Evolutionary conservation across 257 asterid genomes (phyloP), one percentile per base, ranked within the genome.

Genomic region (Verbena officinalis): DNA sequence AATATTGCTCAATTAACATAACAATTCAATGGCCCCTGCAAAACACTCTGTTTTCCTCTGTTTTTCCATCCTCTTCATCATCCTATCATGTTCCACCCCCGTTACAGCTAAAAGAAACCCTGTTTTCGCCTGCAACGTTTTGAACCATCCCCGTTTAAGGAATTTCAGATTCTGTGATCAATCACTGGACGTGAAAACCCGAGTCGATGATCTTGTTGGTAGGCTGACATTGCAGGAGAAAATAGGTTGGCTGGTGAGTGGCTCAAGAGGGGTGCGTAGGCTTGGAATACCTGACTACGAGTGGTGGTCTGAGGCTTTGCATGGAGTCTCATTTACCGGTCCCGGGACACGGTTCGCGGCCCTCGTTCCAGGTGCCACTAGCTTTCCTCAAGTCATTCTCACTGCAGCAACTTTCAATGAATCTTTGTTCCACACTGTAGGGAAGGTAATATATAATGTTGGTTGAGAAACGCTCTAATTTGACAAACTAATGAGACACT

Each of bases 261-360:
- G 44, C 1, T 64, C 86, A 8, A 73, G 62, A 34, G 80, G 74
- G 2, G 74, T 74, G 19, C 58, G 67, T 22, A 50, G 84, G 57
- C 78, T 82, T 1, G 87, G 87, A 11, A 82, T 82, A 14, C 84
- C 84, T 22, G 53, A 55, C 34, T 82, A 82, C 63, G 84, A 82
- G 19, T 82, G 87, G 87, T 82, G 87, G 87, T 82, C 87, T 38
- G 87, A 82, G 67, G 87, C 87, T 22, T 68, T 82, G 55, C 87
- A 82, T 62, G 87, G 87, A 24, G 74, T 82, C 4, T 78, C 87
- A 1, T 53, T 63, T 16, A 51, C 57, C 9, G 87, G 87, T 5
- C 82, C 80, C 0, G 87, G 87, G 5, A 69, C 74, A 13, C 68
- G 52, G 55, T 82, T 82, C 4, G 8, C 68, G 11, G 27, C 60